Evolutionary conservation across 352 stramenopile species (phyloP).

Genomic region (Halophytophthora batemanensis): DNA sequence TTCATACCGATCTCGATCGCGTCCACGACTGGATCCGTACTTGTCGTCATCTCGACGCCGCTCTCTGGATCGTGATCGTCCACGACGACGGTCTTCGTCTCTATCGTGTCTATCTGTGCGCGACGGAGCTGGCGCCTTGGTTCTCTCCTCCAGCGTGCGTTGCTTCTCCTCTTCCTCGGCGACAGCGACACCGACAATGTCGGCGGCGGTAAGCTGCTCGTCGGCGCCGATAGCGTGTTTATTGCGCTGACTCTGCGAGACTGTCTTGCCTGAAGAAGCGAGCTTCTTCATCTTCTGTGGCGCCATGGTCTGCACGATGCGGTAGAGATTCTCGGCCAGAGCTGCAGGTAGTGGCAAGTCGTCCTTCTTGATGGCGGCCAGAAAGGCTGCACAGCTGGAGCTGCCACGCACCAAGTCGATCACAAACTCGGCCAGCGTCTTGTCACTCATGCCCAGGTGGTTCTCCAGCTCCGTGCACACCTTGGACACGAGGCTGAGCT

Average conservation of each 20-base stretch:
- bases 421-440: constrained; percentile 96
- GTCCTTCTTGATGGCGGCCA: constrained; percentile 55
- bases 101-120: constrained; percentile 1
- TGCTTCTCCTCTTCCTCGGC: constrained; percentile 24
- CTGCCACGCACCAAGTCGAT: constrained; percentile 87
- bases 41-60: constrained; percentile 10
- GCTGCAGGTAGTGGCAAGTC: constrained; percentile 58
- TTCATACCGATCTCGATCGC: constrained; percentile 23
- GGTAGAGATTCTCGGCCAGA: constrained; percentile 74
- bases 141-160: constrained; percentile 1
- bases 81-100: constrained; percentile 15
- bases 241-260: constrained; percentile 12
- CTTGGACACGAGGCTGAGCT: constrained; percentile 88
- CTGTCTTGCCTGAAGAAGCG: not conserved
- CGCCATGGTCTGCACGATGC: constrained; percentile 81
- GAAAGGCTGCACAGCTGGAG: constrained; percentile 56
- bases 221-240: constrained; percentile 52
- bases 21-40: constrained; percentile 22
- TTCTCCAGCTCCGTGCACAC: constrained; percentile 89
- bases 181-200: constrained; percentile 49
- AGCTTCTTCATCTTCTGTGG: constrained; percentile 41
- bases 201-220: constrained; percentile 60
- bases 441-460: constrained; percentile 94
- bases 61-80: constrained; percentile 16
- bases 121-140: constrained; percentile 2